Evolutionary conservation across 139 green algal genomes (phyloP), one percentile per base, ranked within the genome.

Genomic region (Coelastrella sp.): DNA sequence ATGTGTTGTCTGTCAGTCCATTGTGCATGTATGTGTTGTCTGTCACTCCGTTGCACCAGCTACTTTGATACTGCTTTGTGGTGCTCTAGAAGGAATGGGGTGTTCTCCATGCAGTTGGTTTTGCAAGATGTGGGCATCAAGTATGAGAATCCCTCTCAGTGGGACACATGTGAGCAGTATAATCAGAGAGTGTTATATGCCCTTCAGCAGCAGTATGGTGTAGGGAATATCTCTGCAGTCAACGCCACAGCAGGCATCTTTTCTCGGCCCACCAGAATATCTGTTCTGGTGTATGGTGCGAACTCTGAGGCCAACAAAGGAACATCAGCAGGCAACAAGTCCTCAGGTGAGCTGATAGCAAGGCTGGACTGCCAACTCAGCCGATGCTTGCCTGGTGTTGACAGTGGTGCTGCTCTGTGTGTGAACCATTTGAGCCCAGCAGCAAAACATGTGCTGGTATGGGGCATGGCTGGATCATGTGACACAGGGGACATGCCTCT

Each of bases 81-180:
- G 13, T 74, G n/a, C n/a, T n/a, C n/a, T n/a, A n/a, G n/a, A n/a
- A n/a, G n/a, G n/a, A n/a, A n/a, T n/a, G n/a, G n/a, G n/a, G n/a
- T n/a, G 9, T 27, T 74, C 9, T 35, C 48, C 34, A 34, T 50
- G 53, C 78, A 84, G 78, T 30, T 84, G 38, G 27, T 63, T 11
- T 17, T 84, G 27, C 37, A 4, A 13, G 50, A 74, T 74, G 66
- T 74, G 34, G 66, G 34, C 11, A 25, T 74, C 35, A 9, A 5
- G 11, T 74, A 74, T 17, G 17, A 50, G 23, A 76, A 84, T 43
- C 78, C 78, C 1, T 21, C 38, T 5, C 13, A 40, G 2, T 4
- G 43, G 8, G 78, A 84, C 60, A 84, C 9, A 11, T 84, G 78
- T 48, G 53, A 71, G 34, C 78, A 84, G 78, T 76, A 67, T 30